A percentile compares a stretch with the other conserved stretches of the same genome.
Conservation (phyloP, 768 basidiomycete species). For the Pulveroboletus sp. region DNA sequence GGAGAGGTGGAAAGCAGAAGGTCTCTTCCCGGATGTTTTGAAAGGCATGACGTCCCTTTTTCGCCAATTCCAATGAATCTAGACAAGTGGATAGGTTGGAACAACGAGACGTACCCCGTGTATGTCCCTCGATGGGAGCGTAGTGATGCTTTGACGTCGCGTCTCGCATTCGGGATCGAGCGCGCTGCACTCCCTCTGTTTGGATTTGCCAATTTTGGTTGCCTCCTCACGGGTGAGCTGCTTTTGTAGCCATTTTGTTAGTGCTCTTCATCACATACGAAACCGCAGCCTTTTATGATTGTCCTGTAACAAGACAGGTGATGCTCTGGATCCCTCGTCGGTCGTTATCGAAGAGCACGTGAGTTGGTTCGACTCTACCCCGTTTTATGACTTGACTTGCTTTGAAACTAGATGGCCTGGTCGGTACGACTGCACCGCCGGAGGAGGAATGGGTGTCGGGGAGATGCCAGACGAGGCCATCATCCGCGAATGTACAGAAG, state of each 20-base stretch:
- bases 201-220: constrained; percentile 41
- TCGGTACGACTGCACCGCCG: constrained; percentile 40
- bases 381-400: not conserved
- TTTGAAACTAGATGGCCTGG: constrained; percentile 26
- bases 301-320: constrained; percentile 24
- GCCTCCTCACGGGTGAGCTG: constrained; percentile 35
- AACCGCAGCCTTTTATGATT: constrained; percentile 32
- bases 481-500: constrained; percentile 40
- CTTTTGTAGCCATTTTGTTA: not conserved
- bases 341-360: constrained; percentile 39
- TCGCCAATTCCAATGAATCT: not conserved
- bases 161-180: constrained; percentile 37
- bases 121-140: constrained; percentile 17
- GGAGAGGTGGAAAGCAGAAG: constrained; percentile 14
- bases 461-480: constrained; percentile 35
- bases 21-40: constrained; percentile 18
- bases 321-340: constrained; percentile 41
- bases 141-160: not conserved
- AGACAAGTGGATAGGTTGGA: constrained; percentile 17
- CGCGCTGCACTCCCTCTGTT: constrained; percentile 43
- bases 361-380: constrained; percentile 6
- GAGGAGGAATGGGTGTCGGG: constrained; percentile 40
- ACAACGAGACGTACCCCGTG: constrained; percentile 23
- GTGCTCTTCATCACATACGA: not conserved
- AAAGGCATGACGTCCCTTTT: constrained; percentile 10